Base-by-base conservation (phyloP, 148 eudicot genomes). In the Vaccinium vitisidaea region DNA sequence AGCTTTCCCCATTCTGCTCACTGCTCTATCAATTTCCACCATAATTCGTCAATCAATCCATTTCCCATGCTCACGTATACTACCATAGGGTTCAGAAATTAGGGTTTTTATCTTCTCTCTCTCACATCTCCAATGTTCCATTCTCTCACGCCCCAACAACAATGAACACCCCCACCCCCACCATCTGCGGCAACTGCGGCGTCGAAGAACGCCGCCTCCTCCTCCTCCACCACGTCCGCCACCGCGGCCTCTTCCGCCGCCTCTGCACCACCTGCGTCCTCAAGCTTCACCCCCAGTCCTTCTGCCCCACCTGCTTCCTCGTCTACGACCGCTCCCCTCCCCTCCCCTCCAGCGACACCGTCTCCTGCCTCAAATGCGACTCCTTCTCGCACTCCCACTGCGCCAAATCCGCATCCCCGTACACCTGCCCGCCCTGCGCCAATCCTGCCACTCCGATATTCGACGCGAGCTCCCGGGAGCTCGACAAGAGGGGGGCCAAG, bases 201-300 rank as follows among this genome's bases (percentile, higher is more conserved):
- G 83, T 71, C n/a, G 92, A 84, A 80, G 93, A 92, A 54, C 90
- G 86, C 16, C 89, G 88, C 54, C 84, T 94, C 65, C 94, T 96
- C 90, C 85, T 94, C 70, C 94, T 96, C 90, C 98, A 92, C 90
- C 88, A 92, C 85, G 84, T 93, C 88, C 89, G 88, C 84, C 87
- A 83, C 89, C 91, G 90, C 2, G 90, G 88, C 2, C 43, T 23
- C 83, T 87, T 75, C 88, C 91, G 87, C n/a, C 92, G 91, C 53
- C 90, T 93, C 83, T 96, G 99, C 92, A 92, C 99, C 46, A 58
- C 93, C 15, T 96, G 99, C 85, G 93, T 96, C 77, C 89, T 96
- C 50, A 89, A 90, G 18, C 90, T 86, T 61, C 90, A 96, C 89
- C 90, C 88, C n/a, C 88, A 90, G 50, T 88, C 92, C 77, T 93